Evolutionary conservation across 148 eudicot species (phyloP), one percentile per base, ranked within the genome.

Genomic region (Rhododendron molle): DNA sequence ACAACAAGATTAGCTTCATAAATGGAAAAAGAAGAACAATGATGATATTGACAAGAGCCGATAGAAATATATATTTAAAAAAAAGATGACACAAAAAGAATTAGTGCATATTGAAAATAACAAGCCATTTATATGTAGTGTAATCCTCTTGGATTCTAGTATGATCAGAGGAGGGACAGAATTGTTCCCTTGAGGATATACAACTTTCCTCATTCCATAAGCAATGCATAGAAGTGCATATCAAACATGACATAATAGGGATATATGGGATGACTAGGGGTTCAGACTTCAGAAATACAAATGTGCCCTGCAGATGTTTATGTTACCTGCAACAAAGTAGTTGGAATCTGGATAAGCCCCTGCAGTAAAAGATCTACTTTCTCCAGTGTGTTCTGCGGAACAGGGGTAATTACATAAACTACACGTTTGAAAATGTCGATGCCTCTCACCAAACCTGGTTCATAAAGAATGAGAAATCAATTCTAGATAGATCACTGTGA

Each of bases 321-420:
- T 15, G 26, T 36, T 92, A 94, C 98, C 98, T 96, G 98, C 86
- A 94, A 85, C 87, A 96, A 89, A 86, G 91, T 84, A 88, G 87
- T 88, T 67, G 99, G 99, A 65, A 96, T 89, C 87, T 93, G 92
- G 80, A 96, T 91, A 82, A 88, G 93, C 49, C 99, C 99, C 88
- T 94, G 99, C 32, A 95, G 90, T 32, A 96, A 89, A 85, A 94
- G 85, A 90, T 96, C 94, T 78, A 95, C 97, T 87, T 88, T 87
- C 83, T 91, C 92, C 79, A 96, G 89, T 67, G 80, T 88, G 83
- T 87, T 88, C 74, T 76, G 93, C 36, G 95, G 94, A 88, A 94
- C 94, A 77, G 98, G 98, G 46, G 99, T 95, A 82, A 96, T 92
- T 54, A 96, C 84, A 80, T 94, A 94, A 28, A 95, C 86, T 76